A percentile compares a stretch with the other conserved stretches of the same genome.
phyloP scores from a whole-genome alignment of 495 filamentous ascomycete species.

The Neurospora sp. region DNA sequence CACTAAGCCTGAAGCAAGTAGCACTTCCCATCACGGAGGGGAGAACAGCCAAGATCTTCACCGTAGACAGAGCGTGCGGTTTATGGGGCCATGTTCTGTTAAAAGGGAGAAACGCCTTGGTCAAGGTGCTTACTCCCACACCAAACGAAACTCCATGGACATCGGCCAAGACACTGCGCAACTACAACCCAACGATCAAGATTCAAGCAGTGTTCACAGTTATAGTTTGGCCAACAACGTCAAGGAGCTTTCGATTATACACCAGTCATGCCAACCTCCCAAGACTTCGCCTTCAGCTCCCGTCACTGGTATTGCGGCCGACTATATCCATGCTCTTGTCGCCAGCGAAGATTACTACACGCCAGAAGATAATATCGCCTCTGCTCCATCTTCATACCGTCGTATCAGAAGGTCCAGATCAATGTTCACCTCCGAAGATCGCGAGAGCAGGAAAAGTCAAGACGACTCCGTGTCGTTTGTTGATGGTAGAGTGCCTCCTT shows the following conservation, averaged over 20 bases:
- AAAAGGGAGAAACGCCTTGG: slow-evolving; percentile 11
- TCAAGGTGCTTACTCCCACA: background rate
- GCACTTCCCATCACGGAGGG: background rate
- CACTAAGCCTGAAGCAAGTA: background rate
- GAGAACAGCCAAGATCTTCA: slow-evolving; percentile 15
- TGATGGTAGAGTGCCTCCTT: slow-evolving; percentile 2
- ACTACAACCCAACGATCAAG: background rate
- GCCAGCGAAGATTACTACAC: slow-evolving; percentile 39
- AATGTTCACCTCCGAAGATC: slow-evolving; percentile 49
- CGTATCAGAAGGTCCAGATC: slow-evolving; percentile 64
- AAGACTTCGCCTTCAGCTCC: slow-evolving; percentile 12
- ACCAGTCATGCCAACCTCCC: slow-evolving; percentile 4
- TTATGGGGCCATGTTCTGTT: slow-evolving; percentile 32
- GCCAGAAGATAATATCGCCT: slow-evolving; percentile 51
- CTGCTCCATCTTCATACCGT: slow-evolving; percentile 64
- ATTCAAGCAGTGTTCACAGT: slow-evolving; percentile 3
- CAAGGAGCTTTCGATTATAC: background rate
- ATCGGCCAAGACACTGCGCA: background rate
- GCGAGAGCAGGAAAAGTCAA: slow-evolving; percentile 9
- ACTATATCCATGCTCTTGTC: slow-evolving; percentile 28
- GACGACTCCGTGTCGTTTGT: slow-evolving; percentile 1
- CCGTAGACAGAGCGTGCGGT: slow-evolving; percentile 46
- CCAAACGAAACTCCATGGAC: background rate
- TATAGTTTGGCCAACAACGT: background rate
- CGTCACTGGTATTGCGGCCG: slow-evolving; percentile 9